Conservation (phyloP, 129 eudicot species). For the Scalesia atractyloides region DNA sequence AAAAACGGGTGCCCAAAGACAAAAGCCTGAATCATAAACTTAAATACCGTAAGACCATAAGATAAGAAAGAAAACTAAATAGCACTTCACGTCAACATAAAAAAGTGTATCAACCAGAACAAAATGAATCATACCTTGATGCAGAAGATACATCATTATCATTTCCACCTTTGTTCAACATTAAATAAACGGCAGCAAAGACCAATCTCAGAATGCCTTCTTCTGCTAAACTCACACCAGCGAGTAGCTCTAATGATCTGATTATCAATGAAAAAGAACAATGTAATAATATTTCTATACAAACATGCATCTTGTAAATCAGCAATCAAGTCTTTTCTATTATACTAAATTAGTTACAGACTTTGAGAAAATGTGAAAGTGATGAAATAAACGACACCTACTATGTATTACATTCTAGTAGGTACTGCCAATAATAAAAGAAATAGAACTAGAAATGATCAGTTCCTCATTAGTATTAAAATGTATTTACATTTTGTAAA, state of each 20-base stretch:
- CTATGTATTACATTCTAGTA: constrained; percentile 2
- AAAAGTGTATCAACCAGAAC: background rate
- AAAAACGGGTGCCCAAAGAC: constrained; percentile 66
- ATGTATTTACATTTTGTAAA: background rate
- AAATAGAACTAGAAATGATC: background rate
- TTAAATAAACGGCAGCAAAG: constrained; percentile 75
- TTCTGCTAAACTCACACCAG: constrained; percentile 70
- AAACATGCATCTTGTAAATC: constrained; percentile 21
- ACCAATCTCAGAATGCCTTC: constrained; percentile 88
- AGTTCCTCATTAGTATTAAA: background rate
- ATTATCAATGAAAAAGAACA: constrained; percentile 39
- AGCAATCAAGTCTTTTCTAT: constrained; percentile 3
- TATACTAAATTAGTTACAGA: constrained; percentile 9
- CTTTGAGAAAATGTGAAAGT: constrained; percentile 1
- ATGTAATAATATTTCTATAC: constrained; percentile 27
- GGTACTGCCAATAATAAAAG: background rate
- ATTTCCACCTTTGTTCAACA: constrained; percentile 59
- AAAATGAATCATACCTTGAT: constrained; percentile 53
- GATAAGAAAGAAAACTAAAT: constrained; percentile 1
- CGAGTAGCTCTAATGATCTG: constrained; percentile 92
- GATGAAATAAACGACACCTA: constrained; percentile 5
- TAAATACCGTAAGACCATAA: constrained; percentile 26
- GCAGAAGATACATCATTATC: constrained; percentile 84
- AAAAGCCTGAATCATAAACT: constrained; percentile 70
- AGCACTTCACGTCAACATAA: constrained; percentile 15